Percentiles rank a stretch among this genome's conserved stretches.
Conservation (phyloP, 179 eudicot genomes). For the Beta macrorhiza region DNA sequence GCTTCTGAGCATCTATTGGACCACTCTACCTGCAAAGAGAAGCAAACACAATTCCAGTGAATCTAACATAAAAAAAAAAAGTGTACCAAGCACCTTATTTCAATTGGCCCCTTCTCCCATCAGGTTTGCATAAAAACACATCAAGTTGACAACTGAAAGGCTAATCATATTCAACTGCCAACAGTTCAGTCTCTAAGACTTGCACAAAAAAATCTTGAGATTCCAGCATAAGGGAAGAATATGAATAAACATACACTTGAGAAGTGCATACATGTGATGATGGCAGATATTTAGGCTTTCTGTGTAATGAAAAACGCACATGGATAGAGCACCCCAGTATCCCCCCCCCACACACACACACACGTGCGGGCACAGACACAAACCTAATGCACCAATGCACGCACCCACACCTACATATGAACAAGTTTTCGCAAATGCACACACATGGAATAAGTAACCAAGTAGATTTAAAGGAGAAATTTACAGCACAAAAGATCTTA, state of each 20-base stretch:
- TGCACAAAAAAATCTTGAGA: too few relatives aligned
- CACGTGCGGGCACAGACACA: background rate
- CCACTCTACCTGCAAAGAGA: conserved; percentile 75
- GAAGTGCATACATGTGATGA: background rate
- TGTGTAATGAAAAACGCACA: background rate
- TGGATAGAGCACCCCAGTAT: background rate
- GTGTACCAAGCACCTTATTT: background rate
- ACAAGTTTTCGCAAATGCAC: background rate
- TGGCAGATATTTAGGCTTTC: background rate
- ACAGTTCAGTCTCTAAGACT: background rate
- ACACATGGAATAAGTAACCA: background rate
- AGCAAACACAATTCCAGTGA: background rate
- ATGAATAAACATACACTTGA: background rate
- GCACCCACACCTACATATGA: background rate
- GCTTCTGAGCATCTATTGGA: conserved; percentile 67
- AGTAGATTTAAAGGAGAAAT: background rate
- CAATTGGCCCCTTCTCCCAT: background rate
- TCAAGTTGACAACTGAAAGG: background rate
- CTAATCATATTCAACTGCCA: background rate
- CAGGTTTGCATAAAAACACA: background rate
- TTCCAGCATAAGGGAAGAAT: background rate
- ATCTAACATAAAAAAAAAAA: background rate
- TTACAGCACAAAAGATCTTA: background rate
- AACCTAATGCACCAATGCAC: background rate
- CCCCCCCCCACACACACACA: background rate